These are phyloP conservation scores for Neurospora sp. DNA, from an alignment of 495 filamentous ascomycete genomes.

Conservation along the genomic window DNA sequence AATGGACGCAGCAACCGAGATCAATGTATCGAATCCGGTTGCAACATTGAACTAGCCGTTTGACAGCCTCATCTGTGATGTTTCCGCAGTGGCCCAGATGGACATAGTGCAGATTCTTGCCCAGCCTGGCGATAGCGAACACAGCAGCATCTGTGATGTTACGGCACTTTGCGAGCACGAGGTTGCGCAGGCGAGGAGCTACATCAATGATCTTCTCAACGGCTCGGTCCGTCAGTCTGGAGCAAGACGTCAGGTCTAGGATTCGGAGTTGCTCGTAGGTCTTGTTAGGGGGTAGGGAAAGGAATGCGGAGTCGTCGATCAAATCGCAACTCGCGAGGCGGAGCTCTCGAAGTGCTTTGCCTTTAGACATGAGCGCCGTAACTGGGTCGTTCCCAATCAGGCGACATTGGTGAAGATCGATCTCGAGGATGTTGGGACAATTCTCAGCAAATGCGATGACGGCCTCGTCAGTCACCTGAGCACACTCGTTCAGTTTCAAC, in stretches of 20 bases:
- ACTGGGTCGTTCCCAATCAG: slow-evolving; percentile 71
- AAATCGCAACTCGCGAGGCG: slow-evolving; percentile 74
- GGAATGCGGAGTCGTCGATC: slow-evolving; percentile 77
- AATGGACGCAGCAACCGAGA: slow-evolving; percentile 80
- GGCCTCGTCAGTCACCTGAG: slow-evolving; percentile 64
- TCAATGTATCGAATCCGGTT: slow-evolving; percentile 97
- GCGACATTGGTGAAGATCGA: slow-evolving; percentile 83
- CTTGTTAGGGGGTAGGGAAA: slow-evolving; percentile 58
- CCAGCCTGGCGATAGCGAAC: slow-evolving; percentile 74
- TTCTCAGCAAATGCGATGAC: slow-evolving; percentile 77
- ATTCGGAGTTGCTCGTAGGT: slow-evolving; percentile 83
- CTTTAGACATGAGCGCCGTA: slow-evolving; percentile 62
- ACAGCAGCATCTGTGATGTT: slow-evolving; percentile 87
- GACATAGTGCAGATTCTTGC: slow-evolving; percentile 93
- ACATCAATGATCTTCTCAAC: slow-evolving; percentile 77
- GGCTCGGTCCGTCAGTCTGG: slow-evolving; percentile 70
- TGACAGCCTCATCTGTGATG: slow-evolving; percentile 81
- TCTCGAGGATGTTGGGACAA: slow-evolving; percentile 89
- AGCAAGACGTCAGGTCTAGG: slow-evolving; percentile 84
- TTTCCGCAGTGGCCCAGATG: slow-evolving; percentile 89
- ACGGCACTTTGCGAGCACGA: slow-evolving; percentile 89
- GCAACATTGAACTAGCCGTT: slow-evolving; percentile 70
- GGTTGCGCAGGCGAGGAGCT: slow-evolving; percentile 80
- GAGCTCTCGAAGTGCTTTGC: slow-evolving; percentile 77
- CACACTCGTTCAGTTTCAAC: slow-evolving; percentile 90